phyloP scores from a whole-genome alignment of 805 yeast genomes.

The Metschnikowia gelsemii region DNA sequence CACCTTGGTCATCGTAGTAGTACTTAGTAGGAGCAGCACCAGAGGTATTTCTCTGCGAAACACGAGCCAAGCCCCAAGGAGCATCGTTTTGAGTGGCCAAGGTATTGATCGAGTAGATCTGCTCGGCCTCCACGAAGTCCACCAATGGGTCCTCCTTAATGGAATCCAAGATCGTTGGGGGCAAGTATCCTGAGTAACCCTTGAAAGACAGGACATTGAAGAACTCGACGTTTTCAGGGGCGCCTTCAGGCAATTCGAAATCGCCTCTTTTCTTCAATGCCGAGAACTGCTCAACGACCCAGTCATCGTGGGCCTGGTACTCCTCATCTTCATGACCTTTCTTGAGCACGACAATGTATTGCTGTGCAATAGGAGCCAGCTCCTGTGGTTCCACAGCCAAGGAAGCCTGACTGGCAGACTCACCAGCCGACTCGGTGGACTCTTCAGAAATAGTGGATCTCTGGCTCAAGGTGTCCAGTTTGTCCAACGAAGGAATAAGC shows the following conservation, averaged over 20 bases:
- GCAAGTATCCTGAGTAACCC: slow-evolving; percentile 24
- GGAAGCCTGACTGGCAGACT: too few relatives aligned
- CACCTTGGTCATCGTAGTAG: slow-evolving; percentile 67
- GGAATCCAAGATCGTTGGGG: slow-evolving; percentile 16
- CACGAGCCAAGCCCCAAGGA: slow-evolving; percentile 92
- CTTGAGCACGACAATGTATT: slow-evolving; percentile 19
- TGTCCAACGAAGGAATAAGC: too few relatives aligned
- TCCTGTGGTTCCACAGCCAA: too few relatives aligned
- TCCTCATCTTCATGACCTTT: slow-evolving; percentile 9
- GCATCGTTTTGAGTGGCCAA: slow-evolving; percentile 73
- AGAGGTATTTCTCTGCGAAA: slow-evolving; percentile 76
- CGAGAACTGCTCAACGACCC: slow-evolving; percentile 11
- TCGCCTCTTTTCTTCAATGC: slow-evolving; percentile 24
- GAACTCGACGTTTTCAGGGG: slow-evolving; percentile 5
- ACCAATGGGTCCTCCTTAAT: slow-evolving; percentile 19
- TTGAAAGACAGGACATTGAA: slow-evolving; percentile 13
- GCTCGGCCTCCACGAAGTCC: slow-evolving; percentile 25
- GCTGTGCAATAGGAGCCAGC: too few relatives aligned
- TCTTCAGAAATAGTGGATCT: too few relatives aligned
- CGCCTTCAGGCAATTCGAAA: slow-evolving; percentile 15
- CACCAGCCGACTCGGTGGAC: too few relatives aligned
- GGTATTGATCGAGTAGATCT: slow-evolving; percentile 30
- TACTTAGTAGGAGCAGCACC: slow-evolving; percentile 31
- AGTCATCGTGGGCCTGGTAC: slow-evolving; percentile 12
- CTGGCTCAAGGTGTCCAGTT: too few relatives aligned